phyloP scores from a whole-genome alignment of 345 rosid species.

The Brassica incana region DNA sequence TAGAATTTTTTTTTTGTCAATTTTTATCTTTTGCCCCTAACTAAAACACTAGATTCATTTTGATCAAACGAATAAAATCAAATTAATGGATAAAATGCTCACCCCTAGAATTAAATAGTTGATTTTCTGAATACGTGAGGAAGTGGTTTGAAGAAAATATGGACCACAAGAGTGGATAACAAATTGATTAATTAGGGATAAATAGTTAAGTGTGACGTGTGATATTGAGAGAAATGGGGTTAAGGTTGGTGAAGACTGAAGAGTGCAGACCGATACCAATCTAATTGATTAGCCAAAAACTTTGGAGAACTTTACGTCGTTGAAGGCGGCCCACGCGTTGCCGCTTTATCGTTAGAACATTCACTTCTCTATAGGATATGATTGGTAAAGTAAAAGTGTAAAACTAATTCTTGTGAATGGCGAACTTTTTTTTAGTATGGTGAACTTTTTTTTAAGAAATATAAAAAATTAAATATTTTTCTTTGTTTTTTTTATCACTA shows the following conservation, averaged over 20 bases:
- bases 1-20: no score
- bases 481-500: no score
- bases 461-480: no score
- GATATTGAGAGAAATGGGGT: constrained; percentile 12
- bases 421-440: no score
- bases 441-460: no score
- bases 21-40: no score
- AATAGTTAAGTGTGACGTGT: constrained; percentile 29
- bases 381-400: no score
- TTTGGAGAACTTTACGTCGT: not conserved
- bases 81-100: no score
- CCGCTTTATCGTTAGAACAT: constrained; percentile 31
- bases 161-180: constrained; percentile 22
- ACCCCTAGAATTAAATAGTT: constrained; percentile 7
- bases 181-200: constrained; percentile 25
- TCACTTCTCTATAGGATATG: not conserved
- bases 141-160: constrained; percentile 21
- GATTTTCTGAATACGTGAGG: constrained; percentile 24
- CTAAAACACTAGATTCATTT: no score
- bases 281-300: constrained; percentile 25
- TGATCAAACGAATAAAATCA: no score
- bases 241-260: constrained; percentile 33
- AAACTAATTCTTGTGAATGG: no score
- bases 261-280: constrained; percentile 24
- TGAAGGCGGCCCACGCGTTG: constrained; percentile 22